A percentile compares a stretch with the other conserved stretches of the same genome.
Conservation (phyloP, 2,329 filamentous ascomycete genomes). For the Fusarium sp. region DNA sequence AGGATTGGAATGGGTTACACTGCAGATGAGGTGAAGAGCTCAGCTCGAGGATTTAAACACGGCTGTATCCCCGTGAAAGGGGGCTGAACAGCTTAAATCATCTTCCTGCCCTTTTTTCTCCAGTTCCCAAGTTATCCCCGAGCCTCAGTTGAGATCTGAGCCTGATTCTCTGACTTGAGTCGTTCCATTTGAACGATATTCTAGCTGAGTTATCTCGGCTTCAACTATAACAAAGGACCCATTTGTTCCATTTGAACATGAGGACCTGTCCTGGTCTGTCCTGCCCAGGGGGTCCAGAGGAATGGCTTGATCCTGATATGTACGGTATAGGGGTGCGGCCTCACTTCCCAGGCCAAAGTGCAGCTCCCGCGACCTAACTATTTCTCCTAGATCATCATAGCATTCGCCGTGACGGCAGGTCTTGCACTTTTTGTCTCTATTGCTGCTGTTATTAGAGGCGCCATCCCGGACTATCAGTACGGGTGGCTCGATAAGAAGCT, state of each 20-base stretch:
- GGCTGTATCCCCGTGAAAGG: not conserved
- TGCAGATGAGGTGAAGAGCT: not conserved
- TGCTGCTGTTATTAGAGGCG: slow-evolving; percentile 17
- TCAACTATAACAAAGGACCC: too few relatives aligned
- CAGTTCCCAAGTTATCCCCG: not conserved
- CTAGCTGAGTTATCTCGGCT: too few relatives aligned
- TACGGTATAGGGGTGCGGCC: slow-evolving; percentile 24
- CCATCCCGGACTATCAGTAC: slow-evolving; percentile 18
- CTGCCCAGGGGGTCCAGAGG: not conserved
- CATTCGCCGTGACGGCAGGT: slow-evolving; percentile 15
- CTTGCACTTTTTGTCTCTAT: slow-evolving; percentile 19
- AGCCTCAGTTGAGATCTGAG: not conserved
- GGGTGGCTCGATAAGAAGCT: slow-evolving; percentile 23
- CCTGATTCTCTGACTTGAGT: not conserved
- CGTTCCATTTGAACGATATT: not conserved
- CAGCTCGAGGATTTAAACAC: not conserved
- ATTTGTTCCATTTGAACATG: not conserved
- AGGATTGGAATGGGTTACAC: not conserved
- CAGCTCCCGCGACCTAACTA: too few relatives aligned
- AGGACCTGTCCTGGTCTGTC: not conserved
- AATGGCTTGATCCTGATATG: slow-evolving; percentile 24
- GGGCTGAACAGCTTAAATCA: not conserved
- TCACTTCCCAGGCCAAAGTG: not conserved
- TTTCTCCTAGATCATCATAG: slow-evolving; percentile 2
- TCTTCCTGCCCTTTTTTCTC: not conserved